These are phyloP conservation scores for Moelleriella libera DNA, from an alignment of 2,329 filamentous ascomycete genomes.

Conservation along the genomic window DNA sequence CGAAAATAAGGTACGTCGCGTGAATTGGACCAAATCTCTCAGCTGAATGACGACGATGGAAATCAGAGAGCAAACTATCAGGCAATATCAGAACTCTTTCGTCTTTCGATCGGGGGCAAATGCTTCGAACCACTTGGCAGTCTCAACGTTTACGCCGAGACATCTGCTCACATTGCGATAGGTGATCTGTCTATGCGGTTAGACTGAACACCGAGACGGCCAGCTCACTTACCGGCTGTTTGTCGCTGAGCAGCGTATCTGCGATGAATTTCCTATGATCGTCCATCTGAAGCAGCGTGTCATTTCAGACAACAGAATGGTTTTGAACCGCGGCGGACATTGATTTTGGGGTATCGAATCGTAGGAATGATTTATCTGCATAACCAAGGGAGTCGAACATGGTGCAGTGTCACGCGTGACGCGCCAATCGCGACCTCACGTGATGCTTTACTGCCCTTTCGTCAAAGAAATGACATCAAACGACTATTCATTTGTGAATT, in stretches of 20 bases:
- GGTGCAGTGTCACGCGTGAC: no score
- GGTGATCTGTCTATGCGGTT: conserved; percentile 47
- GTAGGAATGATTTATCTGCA: no score
- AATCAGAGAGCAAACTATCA: conserved; percentile 76
- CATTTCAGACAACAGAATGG: no score
- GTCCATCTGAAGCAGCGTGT: conserved; percentile 24
- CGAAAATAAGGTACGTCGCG: conserved; percentile 83
- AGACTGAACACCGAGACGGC: not conserved
- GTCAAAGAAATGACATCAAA: no score
- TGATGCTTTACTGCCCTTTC: no score
- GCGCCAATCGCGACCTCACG: no score
- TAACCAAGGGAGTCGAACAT: no score
- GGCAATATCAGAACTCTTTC: not conserved
- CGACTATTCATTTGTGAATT: no score
- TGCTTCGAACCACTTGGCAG: conserved; percentile 62
- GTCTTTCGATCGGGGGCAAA: not conserved
- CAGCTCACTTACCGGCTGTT: conserved; percentile 44
- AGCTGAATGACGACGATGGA: conserved; percentile 73
- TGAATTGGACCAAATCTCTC: conserved; percentile 62
- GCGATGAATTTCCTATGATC: conserved; percentile 62
- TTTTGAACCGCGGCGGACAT: no score
- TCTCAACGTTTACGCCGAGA: conserved; percentile 70
- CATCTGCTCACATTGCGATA: conserved; percentile 76
- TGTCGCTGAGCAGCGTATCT: conserved; percentile 56
- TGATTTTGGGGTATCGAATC: no score